Conservation (phyloP, 495 filamentous ascomycete genomes). For the Terfezia claveryi region DNA sequence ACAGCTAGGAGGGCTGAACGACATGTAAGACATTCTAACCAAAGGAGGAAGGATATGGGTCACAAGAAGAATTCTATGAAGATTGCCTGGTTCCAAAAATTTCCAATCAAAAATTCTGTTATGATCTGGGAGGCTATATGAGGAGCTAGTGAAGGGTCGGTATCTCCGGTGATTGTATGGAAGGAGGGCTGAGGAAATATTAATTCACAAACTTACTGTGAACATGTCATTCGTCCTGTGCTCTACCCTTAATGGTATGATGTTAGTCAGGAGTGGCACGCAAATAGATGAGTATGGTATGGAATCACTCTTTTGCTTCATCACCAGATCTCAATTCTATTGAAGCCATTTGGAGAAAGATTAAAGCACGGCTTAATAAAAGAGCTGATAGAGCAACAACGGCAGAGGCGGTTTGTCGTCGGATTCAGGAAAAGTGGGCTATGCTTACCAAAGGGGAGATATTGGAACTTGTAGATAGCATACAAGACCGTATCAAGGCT, state of each 20-base stretch:
- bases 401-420: neutral
- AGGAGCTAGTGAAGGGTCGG: too few relatives aligned
- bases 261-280: neutral
- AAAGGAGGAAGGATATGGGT: too few relatives aligned
- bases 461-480: conserved; percentile 1
- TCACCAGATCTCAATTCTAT: neutral
- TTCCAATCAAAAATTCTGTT: too few relatives aligned
- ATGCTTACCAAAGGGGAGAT: neutral
- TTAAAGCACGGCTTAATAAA: neutral
- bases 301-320: neutral
- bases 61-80: too few relatives aligned
- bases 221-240: neutral
- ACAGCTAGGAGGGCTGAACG: too few relatives aligned
- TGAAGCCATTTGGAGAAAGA: neutral
- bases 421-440: neutral
- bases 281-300: neutral
- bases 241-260: neutral
- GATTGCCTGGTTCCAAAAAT: too few relatives aligned
- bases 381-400: neutral
- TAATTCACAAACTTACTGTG: neutral
- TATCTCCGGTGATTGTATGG: neutral
- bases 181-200: conserved; percentile 1
- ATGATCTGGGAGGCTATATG: too few relatives aligned
- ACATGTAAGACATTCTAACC: too few relatives aligned
- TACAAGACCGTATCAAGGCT: neutral